Conservation (phyloP, 176 grass and related monocot genomes). For the Bolboschoenus planiculmis region DNA sequence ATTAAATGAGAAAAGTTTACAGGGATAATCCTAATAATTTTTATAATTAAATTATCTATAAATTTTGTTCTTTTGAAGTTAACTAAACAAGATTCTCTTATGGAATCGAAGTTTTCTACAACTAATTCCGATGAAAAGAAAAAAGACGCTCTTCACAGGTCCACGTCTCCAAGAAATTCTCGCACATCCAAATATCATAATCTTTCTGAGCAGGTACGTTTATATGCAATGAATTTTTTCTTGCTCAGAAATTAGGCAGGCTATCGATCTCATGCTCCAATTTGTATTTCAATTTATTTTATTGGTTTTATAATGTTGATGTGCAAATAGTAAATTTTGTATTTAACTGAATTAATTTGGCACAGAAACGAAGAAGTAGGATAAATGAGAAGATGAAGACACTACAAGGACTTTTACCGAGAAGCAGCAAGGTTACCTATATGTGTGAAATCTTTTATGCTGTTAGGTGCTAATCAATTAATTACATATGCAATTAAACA, state of each 20-base stretch:
- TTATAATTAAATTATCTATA: neutral
- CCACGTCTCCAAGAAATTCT: slow-evolving; percentile 1
- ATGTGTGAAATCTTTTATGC: neutral
- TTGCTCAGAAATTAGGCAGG: neutral
- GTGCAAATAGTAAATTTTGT: neutral
- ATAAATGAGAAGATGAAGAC: slow-evolving; percentile 42
- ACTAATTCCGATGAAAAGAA: neutral
- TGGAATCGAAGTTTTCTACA: slow-evolving; percentile 4
- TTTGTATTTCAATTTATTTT: neutral
- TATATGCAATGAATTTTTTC: neutral
- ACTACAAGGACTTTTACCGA: slow-evolving; percentile 43
- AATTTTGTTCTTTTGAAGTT: neutral
- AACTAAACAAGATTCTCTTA: neutral
- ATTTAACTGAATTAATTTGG: neutral
- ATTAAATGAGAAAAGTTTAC: neutral
- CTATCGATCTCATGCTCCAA: no score
- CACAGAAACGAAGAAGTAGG: slow-evolving; percentile 31
- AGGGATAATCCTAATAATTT: no score
- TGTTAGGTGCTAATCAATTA: neutral
- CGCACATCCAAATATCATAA: slow-evolving; percentile 33
- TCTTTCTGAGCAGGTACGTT: slow-evolving; percentile 30
- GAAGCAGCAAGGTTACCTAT: slow-evolving; percentile 25
- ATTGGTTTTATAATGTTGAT: neutral
- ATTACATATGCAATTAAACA: neutral
- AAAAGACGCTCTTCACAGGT: neutral